Percentiles rank a stretch among this genome's conserved stretches.
Evolutionary conservation across 345 rosid genomes (phyloP).

Genomic region (Populus simonii): DNA sequence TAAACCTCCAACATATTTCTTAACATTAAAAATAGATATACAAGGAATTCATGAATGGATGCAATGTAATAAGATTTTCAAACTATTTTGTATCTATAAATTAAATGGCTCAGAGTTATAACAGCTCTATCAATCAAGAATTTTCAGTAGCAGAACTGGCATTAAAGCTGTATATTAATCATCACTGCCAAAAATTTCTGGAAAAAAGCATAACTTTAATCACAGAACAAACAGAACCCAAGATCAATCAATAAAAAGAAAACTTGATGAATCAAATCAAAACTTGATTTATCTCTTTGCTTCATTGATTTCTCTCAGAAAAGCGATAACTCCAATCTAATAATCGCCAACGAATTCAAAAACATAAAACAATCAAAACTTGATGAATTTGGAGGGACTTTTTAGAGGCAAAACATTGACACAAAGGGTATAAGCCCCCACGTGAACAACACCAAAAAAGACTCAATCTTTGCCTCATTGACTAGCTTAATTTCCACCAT

Average conservation of each 20-base stretch:
- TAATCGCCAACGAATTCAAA: constrained; percentile 38
- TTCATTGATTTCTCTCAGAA: constrained; percentile 66
- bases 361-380: no score
- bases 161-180: constrained; percentile 55
- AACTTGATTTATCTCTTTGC: constrained; percentile 27
- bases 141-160: constrained; percentile 99
- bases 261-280: no score
- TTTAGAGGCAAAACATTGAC: constrained; percentile 43
- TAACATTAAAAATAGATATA: no score
- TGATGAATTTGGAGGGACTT: constrained; percentile 19
- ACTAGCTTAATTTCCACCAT: constrained; percentile 43
- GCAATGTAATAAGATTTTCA: no score
- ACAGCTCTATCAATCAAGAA: constrained; percentile 88
- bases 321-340: constrained; percentile 63
- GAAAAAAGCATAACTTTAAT: accelerated
- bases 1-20: no score
- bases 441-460: constrained; percentile 39
- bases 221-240: not conserved
- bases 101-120: constrained; percentile 47
- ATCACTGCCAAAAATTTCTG: constrained; percentile 34
- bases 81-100: not conserved
- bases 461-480: constrained; percentile 42
- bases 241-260: not conserved
- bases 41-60: no score
- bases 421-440: constrained; percentile 33